phyloP scores from a whole-genome alignment of 176 grass and related monocot species.

The Elymus sibiricus region DNA sequence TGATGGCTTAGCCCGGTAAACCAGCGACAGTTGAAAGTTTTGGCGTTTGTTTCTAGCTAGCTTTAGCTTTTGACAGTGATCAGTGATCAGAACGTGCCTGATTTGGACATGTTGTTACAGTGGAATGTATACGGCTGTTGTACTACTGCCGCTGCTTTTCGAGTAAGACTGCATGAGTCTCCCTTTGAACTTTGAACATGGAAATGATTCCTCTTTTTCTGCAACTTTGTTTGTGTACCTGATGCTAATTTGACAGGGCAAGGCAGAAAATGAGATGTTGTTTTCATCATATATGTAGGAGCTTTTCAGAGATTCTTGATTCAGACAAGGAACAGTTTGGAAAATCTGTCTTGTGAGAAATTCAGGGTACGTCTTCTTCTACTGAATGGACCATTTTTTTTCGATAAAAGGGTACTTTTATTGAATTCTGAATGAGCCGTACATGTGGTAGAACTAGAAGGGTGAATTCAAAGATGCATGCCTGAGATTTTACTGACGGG shows the following conservation, averaged over 20 bases:
- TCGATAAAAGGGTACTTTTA: neutral
- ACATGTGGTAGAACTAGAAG: neutral
- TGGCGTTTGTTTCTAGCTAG: slow-evolving; percentile 22
- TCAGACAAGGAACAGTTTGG: slow-evolving; percentile 9
- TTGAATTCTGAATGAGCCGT: neutral
- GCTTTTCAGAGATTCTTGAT: slow-evolving; percentile 33
- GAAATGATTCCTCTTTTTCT: neutral
- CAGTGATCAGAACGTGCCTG: slow-evolving; percentile 26
- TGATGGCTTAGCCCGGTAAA: slow-evolving; percentile 24
- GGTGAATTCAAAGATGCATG: neutral
- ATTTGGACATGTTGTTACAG: neutral
- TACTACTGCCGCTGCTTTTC: slow-evolving; percentile 4
- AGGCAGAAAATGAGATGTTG: neutral
- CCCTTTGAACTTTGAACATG: slow-evolving; percentile 34
- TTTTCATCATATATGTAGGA: slow-evolving; percentile 8
- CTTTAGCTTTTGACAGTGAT: slow-evolving; percentile 40
- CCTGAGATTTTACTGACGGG: neutral
- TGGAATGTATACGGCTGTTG: slow-evolving; percentile 17
- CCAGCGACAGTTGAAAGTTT: slow-evolving; percentile 35
- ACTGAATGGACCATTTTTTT: neutral
- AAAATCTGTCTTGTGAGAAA: neutral
- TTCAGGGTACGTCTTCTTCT: neutral
- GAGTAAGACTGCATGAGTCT: neutral
- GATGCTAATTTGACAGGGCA: neutral
- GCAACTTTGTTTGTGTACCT: neutral